Conservation (phyloP, 2,329 filamentous ascomycete species). For the Kalaharituber pfeilii region DNA sequence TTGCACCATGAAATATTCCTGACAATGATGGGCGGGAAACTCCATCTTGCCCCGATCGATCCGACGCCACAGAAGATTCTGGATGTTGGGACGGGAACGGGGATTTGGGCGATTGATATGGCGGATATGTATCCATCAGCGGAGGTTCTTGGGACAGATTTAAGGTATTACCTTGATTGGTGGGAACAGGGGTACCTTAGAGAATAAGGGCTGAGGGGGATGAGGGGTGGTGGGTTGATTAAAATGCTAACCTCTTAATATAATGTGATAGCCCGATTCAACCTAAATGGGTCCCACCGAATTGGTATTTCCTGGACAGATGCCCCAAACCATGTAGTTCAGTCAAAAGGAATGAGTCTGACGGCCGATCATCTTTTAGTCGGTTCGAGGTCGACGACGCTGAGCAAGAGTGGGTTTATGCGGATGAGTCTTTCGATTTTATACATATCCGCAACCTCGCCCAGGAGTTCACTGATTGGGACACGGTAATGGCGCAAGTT, state of each 20-base stretch:
- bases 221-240: not conserved
- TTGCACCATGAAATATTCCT: conserved; percentile 1
- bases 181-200: not conserved
- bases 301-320: conserved; percentile 1
- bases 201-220: not conserved
- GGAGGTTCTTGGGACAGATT: not conserved
- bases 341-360: conserved; percentile 3
- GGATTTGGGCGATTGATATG: too few relatives aligned
- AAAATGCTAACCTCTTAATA: not conserved
- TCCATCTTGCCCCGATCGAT: conserved; percentile 2
- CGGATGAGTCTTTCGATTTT: conserved; percentile 26
- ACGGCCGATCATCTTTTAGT: not conserved
- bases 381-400: conserved; percentile 24
- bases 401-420: conserved; percentile 23
- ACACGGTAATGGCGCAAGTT: conserved; percentile 15
- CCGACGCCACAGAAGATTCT: not conserved
- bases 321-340: not conserved
- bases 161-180: not conserved
- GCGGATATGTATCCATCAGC: not conserved
- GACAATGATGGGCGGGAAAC: not conserved
- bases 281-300: conserved; percentile 5
- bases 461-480: conserved; percentile 26
- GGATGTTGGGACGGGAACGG: too few relatives aligned
- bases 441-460: too few relatives aligned
- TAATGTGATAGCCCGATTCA: conserved; percentile 3